Evolutionary conservation across 2,329 filamentous ascomycete species (phyloP), one percentile per base, ranked within the genome.

Genomic region (Pseudofabraea citricarpa): DNA sequence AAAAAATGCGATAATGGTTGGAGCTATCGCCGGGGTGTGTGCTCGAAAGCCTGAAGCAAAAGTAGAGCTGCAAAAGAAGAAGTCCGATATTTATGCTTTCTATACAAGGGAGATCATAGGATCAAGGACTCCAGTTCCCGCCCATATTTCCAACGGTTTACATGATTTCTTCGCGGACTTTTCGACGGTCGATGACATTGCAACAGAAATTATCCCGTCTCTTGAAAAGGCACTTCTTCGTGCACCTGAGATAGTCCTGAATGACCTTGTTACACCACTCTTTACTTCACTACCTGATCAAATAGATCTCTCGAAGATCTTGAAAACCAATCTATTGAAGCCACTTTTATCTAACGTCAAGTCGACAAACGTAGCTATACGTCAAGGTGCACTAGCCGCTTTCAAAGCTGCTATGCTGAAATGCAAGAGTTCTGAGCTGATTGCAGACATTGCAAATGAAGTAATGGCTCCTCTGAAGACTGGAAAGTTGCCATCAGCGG

Each of bases 271-370:
- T 39, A 78, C 83, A 5, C 80, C 85, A 10, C 72, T 97, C 36
- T 73, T 94, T 46, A 64, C 73, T 7, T 79, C 87, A 21, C 69
- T 98, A 6, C 81, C 89, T 1, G 60, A 69, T 21, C 69, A 71
- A 5, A 74, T 93, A 54, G 91, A 98, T 56, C 73, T 97, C 15
- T 91, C 91, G 7, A 77, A 81, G 27, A 68, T 86, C 4, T 72
- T 97, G 15, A 74, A 77, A 41, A 72, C 74, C 20, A 86, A 85
- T 48, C 73, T 98, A 26, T 65, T 94, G 27, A 97, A 95, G 63
- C 88, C 90, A 5, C 70, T 98, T 10, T 67, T 97, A n/a, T 83
- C 89, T 31, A 95, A 90, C 60, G 74, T 90, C 63, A 96, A 95
- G 64, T 97, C 93, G 1, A 90, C 86, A 58, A 97, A 95, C 62